phyloP scores from a whole-genome alignment of 768 basidiomycete genomes.

The Suillus discolor region DNA sequence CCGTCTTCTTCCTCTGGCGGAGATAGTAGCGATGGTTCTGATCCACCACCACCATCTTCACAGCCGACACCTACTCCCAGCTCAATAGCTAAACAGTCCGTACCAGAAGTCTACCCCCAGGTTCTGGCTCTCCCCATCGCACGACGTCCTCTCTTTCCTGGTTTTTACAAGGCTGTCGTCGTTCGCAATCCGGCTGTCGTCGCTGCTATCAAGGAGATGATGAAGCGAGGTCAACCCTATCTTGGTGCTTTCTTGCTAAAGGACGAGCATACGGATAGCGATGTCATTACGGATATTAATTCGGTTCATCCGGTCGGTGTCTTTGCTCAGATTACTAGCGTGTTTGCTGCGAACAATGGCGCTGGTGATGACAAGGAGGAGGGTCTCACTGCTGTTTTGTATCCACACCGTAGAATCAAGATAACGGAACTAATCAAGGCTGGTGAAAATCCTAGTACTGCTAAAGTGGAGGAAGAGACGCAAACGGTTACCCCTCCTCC shows the following conservation, averaged over 20 bases:
- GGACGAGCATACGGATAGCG: conserved; percentile 90
- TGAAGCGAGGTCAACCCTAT: conserved; percentile 96
- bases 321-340: conserved; percentile 95
- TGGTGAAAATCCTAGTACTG: conserved; percentile 43
- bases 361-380: conserved; percentile 75
- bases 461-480: conserved; percentile 40
- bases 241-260: conserved; percentile 96
- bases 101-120: conserved; percentile 91
- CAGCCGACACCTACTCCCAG: conserved; percentile 40
- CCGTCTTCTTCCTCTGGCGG: conserved; percentile 44
- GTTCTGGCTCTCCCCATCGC: conserved; percentile 95
- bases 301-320: conserved; percentile 93
- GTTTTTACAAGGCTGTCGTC: conserved; percentile 98
- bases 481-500: conserved; percentile 51
- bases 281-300: conserved; percentile 86
- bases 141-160: conserved; percentile 92
- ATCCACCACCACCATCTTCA: conserved; percentile 43
- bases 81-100: conserved; percentile 80
- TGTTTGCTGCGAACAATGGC: conserved; percentile 65
- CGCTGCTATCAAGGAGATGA: conserved; percentile 93
- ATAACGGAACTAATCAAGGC: conserved; percentile 86
- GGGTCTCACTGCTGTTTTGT: conserved; percentile 91
- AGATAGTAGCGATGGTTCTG: conserved; percentile 38
- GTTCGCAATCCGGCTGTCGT: conserved; percentile 90
- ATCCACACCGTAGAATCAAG: conserved; percentile 88